phyloP scores from a whole-genome alignment of 345 rosid genomes.

The Punica granatum region DNA sequence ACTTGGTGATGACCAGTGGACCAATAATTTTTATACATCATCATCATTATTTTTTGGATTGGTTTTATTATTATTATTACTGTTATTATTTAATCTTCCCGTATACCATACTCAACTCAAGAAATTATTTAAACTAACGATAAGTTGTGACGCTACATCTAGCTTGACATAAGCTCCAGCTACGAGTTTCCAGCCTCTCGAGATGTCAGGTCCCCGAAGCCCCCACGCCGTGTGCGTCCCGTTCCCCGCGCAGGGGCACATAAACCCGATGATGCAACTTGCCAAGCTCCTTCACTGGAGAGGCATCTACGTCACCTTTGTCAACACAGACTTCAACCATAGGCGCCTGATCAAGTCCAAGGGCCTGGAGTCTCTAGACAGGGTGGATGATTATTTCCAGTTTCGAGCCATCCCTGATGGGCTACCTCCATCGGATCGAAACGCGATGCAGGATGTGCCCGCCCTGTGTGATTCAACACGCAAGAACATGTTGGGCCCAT shows the following conservation, averaged over 20 bases:
- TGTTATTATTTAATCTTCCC: no score
- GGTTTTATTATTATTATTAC: no score
- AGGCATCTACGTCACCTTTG: constrained; percentile 32
- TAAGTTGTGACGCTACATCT: no score
- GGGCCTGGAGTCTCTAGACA: constrained; percentile 8
- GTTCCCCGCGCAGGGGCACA: constrained; percentile 35
- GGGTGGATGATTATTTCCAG: constrained; percentile 9
- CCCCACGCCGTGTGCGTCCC: constrained; percentile 30
- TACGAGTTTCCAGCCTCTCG: not conserved
- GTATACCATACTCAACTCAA: no score
- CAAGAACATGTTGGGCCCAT: constrained; percentile 17
- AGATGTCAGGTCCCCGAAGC: not conserved
- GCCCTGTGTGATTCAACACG: constrained; percentile 8
- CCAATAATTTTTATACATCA: no score
- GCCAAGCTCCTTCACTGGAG: constrained; percentile 33
- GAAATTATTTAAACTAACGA: no score
- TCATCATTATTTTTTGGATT: no score
- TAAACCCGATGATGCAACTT: constrained; percentile 27
- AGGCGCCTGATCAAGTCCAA: constrained; percentile 15
- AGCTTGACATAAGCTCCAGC: no score
- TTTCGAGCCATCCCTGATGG: constrained; percentile 30
- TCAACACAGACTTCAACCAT: constrained; percentile 28
- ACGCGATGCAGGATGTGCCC: constrained; percentile 12
- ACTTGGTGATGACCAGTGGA: no score
- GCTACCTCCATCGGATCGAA: constrained; percentile 16